These are phyloP conservation scores for Cyclotella cryptica DNA, from an alignment of 108 stramenopile species.

Conservation along the genomic window DNA sequence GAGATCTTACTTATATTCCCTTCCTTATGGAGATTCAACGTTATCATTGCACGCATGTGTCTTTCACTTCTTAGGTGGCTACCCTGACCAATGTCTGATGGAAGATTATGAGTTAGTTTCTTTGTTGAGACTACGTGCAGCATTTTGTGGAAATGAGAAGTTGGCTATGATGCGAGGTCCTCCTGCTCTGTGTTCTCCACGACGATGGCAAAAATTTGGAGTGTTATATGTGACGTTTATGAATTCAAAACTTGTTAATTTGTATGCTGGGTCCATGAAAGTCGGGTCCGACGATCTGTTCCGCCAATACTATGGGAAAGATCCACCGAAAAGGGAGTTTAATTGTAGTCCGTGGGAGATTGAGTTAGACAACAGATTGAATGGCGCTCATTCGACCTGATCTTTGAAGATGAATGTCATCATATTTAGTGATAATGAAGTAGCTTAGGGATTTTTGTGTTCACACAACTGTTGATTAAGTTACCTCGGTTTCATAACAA, in stretches of 20 bases:
- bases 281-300: constrained; percentile 66
- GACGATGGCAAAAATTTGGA: constrained; percentile 86
- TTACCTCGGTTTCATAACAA: too few species aligned
- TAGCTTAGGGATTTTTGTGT: too few species aligned
- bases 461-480: too few species aligned
- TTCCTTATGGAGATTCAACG: constrained; percentile 91
- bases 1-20: constrained; percentile 59
- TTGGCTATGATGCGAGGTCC: constrained; percentile 59
- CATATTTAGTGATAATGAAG: too few species aligned
- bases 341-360: constrained; percentile 41
- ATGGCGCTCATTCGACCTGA: not conserved
- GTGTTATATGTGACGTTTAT: constrained; percentile 72
- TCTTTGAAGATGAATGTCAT: too few species aligned
- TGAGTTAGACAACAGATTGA: constrained; percentile 24
- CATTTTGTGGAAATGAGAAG: constrained; percentile 46
- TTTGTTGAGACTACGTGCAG: constrained; percentile 64
- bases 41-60: constrained; percentile 73
- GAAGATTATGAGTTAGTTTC: constrained; percentile 90
- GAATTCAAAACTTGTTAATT: constrained; percentile 71
- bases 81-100: constrained; percentile 88
- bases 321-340: constrained; percentile 37
- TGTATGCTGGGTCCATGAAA: constrained; percentile 53
- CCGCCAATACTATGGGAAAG: constrained; percentile 60
- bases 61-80: constrained; percentile 82
- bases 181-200: constrained; percentile 71